Evolutionary conservation across 495 filamentous ascomycete genomes (phyloP).

Genomic region (Sordaria brevicollis): DNA sequence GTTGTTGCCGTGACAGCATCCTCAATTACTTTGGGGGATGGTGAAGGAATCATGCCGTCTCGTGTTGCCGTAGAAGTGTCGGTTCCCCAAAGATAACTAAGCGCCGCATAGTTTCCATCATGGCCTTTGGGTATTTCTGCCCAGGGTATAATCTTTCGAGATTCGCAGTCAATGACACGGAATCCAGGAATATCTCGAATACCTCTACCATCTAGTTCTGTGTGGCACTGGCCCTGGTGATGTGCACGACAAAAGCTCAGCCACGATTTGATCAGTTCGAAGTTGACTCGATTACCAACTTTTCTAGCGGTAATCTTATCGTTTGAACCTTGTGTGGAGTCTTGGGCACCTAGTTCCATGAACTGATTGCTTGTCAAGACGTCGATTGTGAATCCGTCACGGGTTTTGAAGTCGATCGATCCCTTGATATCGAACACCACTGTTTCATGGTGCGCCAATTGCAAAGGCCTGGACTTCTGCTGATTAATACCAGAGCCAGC

Average conservation of each 20-base stretch:
- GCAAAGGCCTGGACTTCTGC: no score
- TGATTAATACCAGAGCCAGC: no score
- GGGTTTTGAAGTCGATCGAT: not conserved
- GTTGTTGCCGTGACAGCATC: slow-evolving; percentile 19
- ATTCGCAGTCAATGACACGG: slow-evolving; percentile 9
- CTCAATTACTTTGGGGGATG: slow-evolving; percentile 17
- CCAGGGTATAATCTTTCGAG: slow-evolving; percentile 2
- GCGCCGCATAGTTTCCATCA: slow-evolving; percentile 3
- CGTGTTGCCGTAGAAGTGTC: not conserved
- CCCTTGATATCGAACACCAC: not conserved
- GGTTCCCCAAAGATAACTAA: slow-evolving; percentile 13
- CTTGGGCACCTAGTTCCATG: not conserved
- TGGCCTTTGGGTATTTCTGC: slow-evolving; percentile 1
- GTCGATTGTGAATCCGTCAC: no score
- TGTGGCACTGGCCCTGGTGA: slow-evolving; percentile 8
- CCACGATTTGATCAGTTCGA: not conserved
- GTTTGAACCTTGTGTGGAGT: not conserved
- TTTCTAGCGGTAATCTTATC: not conserved
- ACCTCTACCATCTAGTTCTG: not conserved
- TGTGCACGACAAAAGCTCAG: slow-evolving; percentile 3
- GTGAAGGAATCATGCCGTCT: not conserved
- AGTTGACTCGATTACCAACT: not conserved
- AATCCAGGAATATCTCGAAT: slow-evolving; percentile 8
- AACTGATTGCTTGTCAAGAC: not conserved
- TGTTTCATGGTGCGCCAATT: not conserved